Evolutionary conservation across 139 green algal species (phyloP).

Genomic region (Limnomonas spitsbergensis): DNA sequence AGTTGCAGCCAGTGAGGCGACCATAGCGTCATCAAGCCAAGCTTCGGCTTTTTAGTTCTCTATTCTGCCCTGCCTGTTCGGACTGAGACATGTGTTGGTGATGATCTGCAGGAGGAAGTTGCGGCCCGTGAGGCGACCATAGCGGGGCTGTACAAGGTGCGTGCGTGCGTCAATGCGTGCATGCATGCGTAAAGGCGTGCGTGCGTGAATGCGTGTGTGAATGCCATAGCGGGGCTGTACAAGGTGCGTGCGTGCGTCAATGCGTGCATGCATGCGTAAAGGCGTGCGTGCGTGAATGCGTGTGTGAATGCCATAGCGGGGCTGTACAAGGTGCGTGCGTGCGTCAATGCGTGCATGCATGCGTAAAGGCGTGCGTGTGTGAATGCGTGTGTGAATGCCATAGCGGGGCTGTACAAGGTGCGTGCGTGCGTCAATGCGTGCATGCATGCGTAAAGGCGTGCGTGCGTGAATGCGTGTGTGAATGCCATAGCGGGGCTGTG

Average conservation of each 20-base stretch:
- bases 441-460: no score
- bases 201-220: neutral
- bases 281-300: slow-evolving; percentile 28
- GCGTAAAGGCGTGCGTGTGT: neutral
- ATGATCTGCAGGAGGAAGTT: slow-evolving; percentile 44
- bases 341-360: no score
- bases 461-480: slow-evolving; percentile 28
- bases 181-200: neutral
- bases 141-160: slow-evolving; percentile 27
- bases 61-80: no score
- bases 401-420: no score
- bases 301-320: slow-evolving; percentile 18
- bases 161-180: neutral
- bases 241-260: no score
- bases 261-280: no score
- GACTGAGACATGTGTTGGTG: no score
- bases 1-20: slow-evolving; percentile 25
- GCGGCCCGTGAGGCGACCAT: slow-evolving; percentile 26
- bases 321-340: slow-evolving; percentile 28
- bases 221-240: neutral
- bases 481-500: slow-evolving; percentile 12
- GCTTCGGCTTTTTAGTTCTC: no score
- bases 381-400: no score
- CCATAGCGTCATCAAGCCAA: no score
- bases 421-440: no score